These are phyloP conservation scores for Globisporangium canariense DNA, from an alignment of 352 stramenopile species.

Conservation along the genomic window DNA sequence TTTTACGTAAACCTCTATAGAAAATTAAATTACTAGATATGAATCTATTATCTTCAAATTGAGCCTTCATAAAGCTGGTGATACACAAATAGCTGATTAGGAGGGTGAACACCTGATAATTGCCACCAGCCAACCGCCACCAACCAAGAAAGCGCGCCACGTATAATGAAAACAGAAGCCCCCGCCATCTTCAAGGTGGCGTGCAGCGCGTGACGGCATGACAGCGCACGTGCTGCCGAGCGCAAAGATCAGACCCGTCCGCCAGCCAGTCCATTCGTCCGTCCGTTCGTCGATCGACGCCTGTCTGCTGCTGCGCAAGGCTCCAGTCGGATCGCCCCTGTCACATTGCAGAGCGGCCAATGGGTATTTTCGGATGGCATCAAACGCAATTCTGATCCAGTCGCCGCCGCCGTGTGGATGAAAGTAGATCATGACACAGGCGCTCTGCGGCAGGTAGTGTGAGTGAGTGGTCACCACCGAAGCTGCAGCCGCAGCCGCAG, in stretches of 20 bases:
- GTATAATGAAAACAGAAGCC: no score
- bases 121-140: neutral
- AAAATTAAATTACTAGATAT: no score
- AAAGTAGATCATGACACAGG: neutral
- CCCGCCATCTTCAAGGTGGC: no score
- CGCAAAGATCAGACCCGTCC: no score
- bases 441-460: neutral
- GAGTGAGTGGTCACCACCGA: neutral
- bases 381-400: slow-evolving; percentile 2
- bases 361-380: neutral
- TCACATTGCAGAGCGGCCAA: neutral
- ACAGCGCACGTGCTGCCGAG: no score
- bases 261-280: no score
- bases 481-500: neutral
- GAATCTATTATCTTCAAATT: no score
- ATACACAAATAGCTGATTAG: neutral
- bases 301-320: neutral
- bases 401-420: neutral
- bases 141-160: neutral
- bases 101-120: neutral
- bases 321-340: neutral
- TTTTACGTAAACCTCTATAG: no score
- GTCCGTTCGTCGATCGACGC: neutral
- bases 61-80: neutral
- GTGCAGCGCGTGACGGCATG: no score